Evolutionary conservation across 345 rosid species (phyloP).

Genomic region (Pelargonium nanum): DNA sequence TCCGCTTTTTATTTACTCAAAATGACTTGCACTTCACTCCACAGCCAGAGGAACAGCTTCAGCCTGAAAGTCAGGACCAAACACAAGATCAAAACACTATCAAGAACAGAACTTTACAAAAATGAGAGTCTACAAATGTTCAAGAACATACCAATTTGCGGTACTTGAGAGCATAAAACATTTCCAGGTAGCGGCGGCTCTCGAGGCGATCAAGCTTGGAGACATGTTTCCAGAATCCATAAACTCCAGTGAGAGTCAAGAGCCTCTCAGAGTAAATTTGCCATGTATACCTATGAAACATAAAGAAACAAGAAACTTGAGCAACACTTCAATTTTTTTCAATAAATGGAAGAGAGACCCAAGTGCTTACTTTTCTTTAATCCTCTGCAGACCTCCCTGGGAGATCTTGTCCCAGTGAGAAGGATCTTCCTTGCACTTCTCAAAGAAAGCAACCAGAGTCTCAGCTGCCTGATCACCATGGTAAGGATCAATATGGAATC

Average conservation of each 20-base stretch:
- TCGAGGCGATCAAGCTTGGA: neutral
- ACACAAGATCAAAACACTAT: neutral
- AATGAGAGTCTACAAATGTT: neutral
- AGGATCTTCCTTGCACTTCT: slow-evolving; percentile 2
- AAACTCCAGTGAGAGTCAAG: no score
- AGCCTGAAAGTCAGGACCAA: neutral
- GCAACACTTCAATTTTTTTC: no score
- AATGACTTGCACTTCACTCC: neutral
- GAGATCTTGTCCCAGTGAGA: slow-evolving; percentile 4
- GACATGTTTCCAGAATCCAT: neutral
- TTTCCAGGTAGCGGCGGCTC: neutral
- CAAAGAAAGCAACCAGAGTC: slow-evolving; percentile 3
- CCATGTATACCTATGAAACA: no score
- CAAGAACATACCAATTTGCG: neutral
- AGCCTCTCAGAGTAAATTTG: no score
- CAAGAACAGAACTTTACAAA: neutral
- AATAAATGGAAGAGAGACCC: no score
- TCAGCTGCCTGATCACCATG: slow-evolving; percentile 8
- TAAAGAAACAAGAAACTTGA: no score
- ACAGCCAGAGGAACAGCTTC: neutral
- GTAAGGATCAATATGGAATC: slow-evolving; percentile 51
- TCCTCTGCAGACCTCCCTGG: slow-evolving; percentile 5
- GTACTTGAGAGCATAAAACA: neutral
- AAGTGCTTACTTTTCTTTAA: neutral
- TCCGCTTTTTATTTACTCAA: neutral